Percentiles rank a stretch among this genome's conserved stretches.
phyloP scores from a whole-genome alignment of 2,329 filamentous ascomycete genomes.

The Diaporthe helianthi region DNA sequence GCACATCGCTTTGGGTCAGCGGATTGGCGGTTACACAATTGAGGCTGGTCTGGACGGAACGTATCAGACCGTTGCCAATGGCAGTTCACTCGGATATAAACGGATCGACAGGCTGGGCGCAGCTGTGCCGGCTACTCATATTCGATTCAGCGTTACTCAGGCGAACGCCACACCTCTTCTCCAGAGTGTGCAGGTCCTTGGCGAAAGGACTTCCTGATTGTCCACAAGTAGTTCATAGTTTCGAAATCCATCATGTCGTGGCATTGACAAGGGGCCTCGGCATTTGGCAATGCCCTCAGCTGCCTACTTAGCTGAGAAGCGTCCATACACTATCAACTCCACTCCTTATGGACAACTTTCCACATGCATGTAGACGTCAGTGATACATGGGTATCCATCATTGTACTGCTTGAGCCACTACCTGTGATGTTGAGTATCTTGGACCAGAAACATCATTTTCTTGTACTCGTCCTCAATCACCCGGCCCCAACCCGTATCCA shows the following conservation, averaged over 20 bases:
- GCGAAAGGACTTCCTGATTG: not conserved
- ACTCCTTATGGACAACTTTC: no score
- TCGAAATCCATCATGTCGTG: not conserved
- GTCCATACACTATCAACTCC: no score
- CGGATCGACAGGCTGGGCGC: slow-evolving; percentile 6
- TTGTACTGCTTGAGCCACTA: no score
- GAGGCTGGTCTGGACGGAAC: slow-evolving; percentile 30
- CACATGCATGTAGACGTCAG: no score
- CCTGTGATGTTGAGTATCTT: accelerated
- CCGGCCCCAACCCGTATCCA: not conserved
- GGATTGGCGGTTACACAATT: slow-evolving; percentile 41
- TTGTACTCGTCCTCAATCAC: no score
- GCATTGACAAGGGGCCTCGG: not conserved
- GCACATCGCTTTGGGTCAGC: slow-evolving; percentile 41
- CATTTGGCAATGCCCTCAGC: not conserved
- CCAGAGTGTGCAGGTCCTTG: slow-evolving; percentile 4
- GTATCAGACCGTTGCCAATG: not conserved
- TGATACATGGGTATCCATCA: no score
- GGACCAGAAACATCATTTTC: not conserved
- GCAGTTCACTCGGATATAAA: slow-evolving; percentile 7
- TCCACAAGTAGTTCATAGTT: not conserved
- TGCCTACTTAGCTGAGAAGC: not conserved
- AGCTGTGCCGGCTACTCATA: not conserved
- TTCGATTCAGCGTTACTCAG: slow-evolving; percentile 6
- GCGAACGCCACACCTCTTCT: slow-evolving; percentile 13